Conservation (phyloP, 257 asterid genomes). For the Rhazya stricta region DNA sequence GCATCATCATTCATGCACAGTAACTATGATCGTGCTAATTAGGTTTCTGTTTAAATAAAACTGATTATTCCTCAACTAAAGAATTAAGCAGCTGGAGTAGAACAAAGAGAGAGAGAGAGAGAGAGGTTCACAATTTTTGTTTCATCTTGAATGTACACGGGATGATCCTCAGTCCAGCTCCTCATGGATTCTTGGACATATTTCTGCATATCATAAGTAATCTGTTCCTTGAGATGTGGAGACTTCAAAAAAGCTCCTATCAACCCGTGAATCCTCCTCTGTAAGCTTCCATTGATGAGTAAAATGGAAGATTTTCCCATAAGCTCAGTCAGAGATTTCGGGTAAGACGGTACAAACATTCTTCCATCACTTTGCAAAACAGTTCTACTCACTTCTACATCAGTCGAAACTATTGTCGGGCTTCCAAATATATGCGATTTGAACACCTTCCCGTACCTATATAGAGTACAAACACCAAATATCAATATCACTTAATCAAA, state of each 20-base stretch:
- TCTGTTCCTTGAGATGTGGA: slow-evolving; percentile 51
- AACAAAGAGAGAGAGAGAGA: neutral
- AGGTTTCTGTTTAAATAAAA: neutral
- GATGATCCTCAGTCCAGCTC: slow-evolving; percentile 54
- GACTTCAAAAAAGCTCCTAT: slow-evolving; percentile 77
- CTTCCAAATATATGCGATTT: slow-evolving; percentile 89
- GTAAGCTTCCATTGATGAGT: slow-evolving; percentile 68
- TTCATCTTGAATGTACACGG: slow-evolving; percentile 70
- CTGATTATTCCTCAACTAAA: slow-evolving; percentile 2
- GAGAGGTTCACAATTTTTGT: slow-evolving; percentile 49
- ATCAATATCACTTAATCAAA: neutral
- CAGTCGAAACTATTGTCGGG: slow-evolving; percentile 74
- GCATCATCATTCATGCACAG: slow-evolving; percentile 39
- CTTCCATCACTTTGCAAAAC: slow-evolving; percentile 78
- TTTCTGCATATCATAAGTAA: slow-evolving; percentile 65
- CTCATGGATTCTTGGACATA: slow-evolving; percentile 57
- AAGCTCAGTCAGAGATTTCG: slow-evolving; percentile 74
- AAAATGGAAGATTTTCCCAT: slow-evolving; percentile 80
- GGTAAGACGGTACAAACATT: slow-evolving; percentile 77
- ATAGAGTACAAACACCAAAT: neutral
- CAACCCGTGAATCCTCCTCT: slow-evolving; percentile 76
- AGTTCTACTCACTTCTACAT: slow-evolving; percentile 73
- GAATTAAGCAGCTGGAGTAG: neutral
- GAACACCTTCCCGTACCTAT: slow-evolving; percentile 88
- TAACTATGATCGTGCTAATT: slow-evolving; percentile 31